These are phyloP conservation scores for Hypoxylon sp. DNA, from an alignment of 2,329 filamentous ascomycete genomes.

Conservation along the genomic window DNA sequence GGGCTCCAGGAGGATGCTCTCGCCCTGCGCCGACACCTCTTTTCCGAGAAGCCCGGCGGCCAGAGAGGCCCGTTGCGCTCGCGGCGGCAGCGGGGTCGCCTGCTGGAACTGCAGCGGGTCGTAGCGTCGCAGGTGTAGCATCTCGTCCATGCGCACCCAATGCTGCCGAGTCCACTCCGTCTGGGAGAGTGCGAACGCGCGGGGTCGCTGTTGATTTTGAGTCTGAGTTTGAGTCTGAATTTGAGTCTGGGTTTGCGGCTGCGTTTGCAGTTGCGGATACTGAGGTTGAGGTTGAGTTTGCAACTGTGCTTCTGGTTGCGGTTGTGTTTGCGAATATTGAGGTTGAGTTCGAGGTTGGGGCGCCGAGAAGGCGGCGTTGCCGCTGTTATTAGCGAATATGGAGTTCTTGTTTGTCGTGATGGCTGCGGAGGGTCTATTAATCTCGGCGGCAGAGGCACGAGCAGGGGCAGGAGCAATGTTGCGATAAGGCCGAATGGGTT, in stretches of 20 bases:
- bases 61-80: conserved; percentile 14
- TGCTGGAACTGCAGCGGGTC: conserved; percentile 56
- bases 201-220: not conserved
- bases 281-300: too few relatives aligned
- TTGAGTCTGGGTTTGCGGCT: not conserved
- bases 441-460: not conserved
- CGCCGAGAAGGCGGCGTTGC: not conserved
- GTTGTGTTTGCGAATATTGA: not conserved
- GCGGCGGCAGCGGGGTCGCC: conserved; percentile 39
- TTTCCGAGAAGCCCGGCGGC: conserved; percentile 58
- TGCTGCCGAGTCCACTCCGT: conserved; percentile 63
- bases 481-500: not conserved
- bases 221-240: not conserved
- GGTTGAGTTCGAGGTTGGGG: not conserved
- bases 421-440: not conserved
- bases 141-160: conserved; percentile 65
- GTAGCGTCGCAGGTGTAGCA: conserved; percentile 62
- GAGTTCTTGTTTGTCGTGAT: not conserved
- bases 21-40: conserved; percentile 60
- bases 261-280: not conserved
- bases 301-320: not conserved
- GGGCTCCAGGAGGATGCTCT: conserved; percentile 61
- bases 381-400: not conserved
- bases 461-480: conserved; percentile 2
- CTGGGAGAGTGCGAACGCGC: conserved; percentile 49